Base-by-base conservation (phyloP, 2,329 filamentous ascomycete genomes). In the Pezicula radicicola region DNA sequence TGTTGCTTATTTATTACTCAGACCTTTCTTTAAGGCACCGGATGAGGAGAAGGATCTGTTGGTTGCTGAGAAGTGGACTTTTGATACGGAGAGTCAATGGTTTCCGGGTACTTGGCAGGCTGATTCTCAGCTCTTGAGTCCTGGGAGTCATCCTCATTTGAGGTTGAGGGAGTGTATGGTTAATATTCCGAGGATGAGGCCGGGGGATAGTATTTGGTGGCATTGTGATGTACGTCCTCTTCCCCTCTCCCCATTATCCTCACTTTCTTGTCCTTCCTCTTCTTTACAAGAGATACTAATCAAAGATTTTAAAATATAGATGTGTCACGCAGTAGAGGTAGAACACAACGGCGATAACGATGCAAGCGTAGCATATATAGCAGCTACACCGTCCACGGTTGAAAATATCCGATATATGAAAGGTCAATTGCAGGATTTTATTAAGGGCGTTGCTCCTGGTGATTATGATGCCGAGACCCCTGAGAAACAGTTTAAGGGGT, bases 121-220 rank as follows among this genome's bases (percentile, higher is more conserved):
- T 1, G 52, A 66, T n/a, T 67, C 65, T n/a, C 71, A 73, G 56
- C 55, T 58, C 13, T 57, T 72, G n/a, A 69, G 68, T 49, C 64
- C 57, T 1, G 54, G 60, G 2, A 68, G 66, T 1, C 70, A 72
- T 57, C 70, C 72, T 2, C 71, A 74, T 55, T 56, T 75, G 9
- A 58, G 67, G 4, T 55, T 74, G 6, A 57, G 67, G 27, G 66
- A 71, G 18, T 70, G 68, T 28, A 56, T 75, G 36, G 59, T 72
- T 2, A 58, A 69, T 52, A 68, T 74, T 27, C 72, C 72, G 1
- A 56, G 49, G 5, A 68, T 74, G 52, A 53, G 63, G 7, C 64
- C 71, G 0, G 72, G 71, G 0, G 72, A 74, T 53, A 73, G 65
- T 1, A 65, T 75, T 28, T 75, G 68, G 63, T 73, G 70, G 70